phyloP scores from a whole-genome alignment of 306 rosid genomes.

The Pyrus betulifolia region DNA sequence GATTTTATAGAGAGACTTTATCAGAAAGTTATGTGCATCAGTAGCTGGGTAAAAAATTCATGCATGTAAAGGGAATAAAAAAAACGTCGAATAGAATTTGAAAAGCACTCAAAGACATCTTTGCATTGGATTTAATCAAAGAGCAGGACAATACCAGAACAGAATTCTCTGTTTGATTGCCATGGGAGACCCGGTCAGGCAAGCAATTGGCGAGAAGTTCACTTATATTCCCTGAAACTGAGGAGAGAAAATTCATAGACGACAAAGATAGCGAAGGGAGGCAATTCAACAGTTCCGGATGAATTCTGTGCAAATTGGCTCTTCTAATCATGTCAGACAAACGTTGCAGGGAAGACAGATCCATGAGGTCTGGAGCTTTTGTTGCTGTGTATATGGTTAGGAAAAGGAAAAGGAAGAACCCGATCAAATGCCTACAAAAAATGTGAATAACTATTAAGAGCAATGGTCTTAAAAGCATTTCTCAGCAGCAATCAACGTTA shows the following conservation, averaged over 20 bases:
- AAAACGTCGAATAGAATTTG: neutral
- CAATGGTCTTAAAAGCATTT: neutral
- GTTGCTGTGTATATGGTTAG: slow-evolving; percentile 46
- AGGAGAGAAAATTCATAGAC: slow-evolving; percentile 30
- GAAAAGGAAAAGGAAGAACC: slow-evolving; percentile 58
- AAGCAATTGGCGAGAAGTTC: slow-evolving; percentile 42
- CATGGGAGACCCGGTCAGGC: slow-evolving; percentile 22
- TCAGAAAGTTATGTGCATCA: neutral
- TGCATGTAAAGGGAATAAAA: neutral
- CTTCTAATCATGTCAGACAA: slow-evolving; percentile 26
- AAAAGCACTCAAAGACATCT: neutral
- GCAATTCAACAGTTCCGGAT: slow-evolving; percentile 38
- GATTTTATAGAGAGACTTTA: neutral
- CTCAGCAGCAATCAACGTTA: neutral
- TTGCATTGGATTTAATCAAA: neutral
- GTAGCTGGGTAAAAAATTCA: neutral
- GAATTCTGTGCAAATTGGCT: slow-evolving; percentile 36
- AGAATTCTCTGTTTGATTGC: neutral
- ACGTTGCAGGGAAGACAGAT: slow-evolving; percentile 31
- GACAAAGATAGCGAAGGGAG: slow-evolving; percentile 33
- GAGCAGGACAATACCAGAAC: slow-evolving; percentile 18
- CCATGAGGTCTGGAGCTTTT: slow-evolving; percentile 33
- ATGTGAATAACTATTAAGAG: neutral
- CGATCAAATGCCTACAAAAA: slow-evolving; percentile 63
- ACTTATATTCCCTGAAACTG: slow-evolving; percentile 32